Conservation (phyloP, 2,329 filamentous ascomycete genomes). For the Aaosphaeria pasadenensis region DNA sequence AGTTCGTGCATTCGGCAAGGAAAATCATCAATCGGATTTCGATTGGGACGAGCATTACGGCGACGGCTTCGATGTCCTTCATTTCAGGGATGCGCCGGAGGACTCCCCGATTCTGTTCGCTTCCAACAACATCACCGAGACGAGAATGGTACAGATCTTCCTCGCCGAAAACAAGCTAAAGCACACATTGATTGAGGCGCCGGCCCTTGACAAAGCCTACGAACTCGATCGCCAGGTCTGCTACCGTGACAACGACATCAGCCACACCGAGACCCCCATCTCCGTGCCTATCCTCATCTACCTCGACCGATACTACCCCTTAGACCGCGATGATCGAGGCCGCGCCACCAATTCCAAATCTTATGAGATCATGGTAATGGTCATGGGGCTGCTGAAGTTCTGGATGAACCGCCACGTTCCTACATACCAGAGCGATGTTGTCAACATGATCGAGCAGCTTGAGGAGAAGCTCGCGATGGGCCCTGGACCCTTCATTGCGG, state of each 20-base stretch:
- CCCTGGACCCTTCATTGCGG: constrained; percentile 27
- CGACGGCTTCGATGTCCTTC: constrained; percentile 77
- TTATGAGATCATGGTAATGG: constrained; percentile 15
- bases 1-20: constrained; percentile 75
- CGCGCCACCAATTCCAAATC: constrained; percentile 14
- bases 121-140: constrained; percentile 25
- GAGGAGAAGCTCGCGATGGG: constrained; percentile 16
- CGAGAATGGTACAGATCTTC: constrained; percentile 30
- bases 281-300: constrained; percentile 29
- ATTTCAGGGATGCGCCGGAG: constrained; percentile 42
- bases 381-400: constrained; percentile 11
- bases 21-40: constrained; percentile 72
- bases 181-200: constrained; percentile 14
- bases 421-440: constrained; percentile 10
- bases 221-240: constrained; percentile 18
- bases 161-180: constrained; percentile 23
- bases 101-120: constrained; percentile 40
- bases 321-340: constrained; percentile 18
- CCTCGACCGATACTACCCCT: constrained; percentile 27
- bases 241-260: constrained; percentile 33
- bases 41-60: constrained; percentile 77
- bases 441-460: constrained; percentile 10
- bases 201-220: constrained; percentile 14
- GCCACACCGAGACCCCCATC: constrained; percentile 29
- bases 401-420: constrained; percentile 14